Evolutionary conservation across 1,139 yeast genomes (phyloP), one percentile per base, ranked within the genome.

Genomic region (Pichia inconspicua): DNA sequence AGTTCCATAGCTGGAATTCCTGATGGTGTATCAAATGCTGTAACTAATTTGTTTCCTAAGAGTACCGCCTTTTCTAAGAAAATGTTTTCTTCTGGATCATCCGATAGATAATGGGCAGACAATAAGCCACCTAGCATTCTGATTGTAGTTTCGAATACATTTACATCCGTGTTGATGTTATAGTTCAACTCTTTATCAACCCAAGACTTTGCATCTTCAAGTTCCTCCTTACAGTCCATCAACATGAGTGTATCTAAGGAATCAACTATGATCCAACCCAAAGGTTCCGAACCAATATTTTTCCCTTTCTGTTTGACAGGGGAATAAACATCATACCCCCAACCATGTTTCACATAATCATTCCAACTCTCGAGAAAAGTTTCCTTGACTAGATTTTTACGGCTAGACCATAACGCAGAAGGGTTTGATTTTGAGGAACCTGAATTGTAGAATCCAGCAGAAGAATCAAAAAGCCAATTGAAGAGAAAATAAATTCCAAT

Each of bases 181-280:
- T 79, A 82, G 38, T 66, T 63, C 45, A 82, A 65, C 42, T 74
- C 79, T 45, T 79, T 70, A 47, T 74, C 73, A 47, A 90, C 84
- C 96, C 97, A 92, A 3, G 75, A 63, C 51, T 78, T 75, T 9
- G 95, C 94, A 41, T 77, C 72, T 31, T 66, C 67, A 40, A 86
- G 72, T 58, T 86, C 88, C 22, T 78, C 80, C 10, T 75, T 69
- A 46, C 88, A 76, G 34, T 78, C 89, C 96, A 90, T 89, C 31
- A 90, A 58, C 70, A 80, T 74, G 71, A 90, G 68, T 0, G 97
- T 86, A 61, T 92, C 97, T 48, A 92, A 66, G 1, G 95, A 75
- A 64, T 90, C 97, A 8, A 90, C 95, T 58, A 90, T 83, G 65
- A 90, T 86, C 97, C 97, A 90, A 2, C 98, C 98, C 57, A 90